Conservation (phyloP, 2,329 filamentous ascomycete species). For the Scorias spongiosa region DNA sequence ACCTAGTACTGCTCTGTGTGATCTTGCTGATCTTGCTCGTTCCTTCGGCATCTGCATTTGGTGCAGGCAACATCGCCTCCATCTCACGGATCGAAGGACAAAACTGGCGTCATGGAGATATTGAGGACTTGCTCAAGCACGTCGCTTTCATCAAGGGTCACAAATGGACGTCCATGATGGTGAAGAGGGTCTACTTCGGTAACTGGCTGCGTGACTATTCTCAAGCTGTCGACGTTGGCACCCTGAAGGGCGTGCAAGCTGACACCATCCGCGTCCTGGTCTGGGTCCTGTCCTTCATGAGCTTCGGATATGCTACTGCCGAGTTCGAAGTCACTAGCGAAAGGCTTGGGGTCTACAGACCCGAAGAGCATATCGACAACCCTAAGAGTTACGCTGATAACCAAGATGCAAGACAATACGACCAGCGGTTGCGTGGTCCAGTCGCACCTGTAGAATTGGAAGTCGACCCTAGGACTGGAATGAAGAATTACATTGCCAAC, state of each 20-base stretch:
- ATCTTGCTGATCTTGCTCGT: constrained; percentile 14
- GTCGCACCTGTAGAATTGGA: constrained; percentile 37
- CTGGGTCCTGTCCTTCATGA: constrained; percentile 81
- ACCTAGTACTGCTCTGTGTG: constrained; percentile 9
- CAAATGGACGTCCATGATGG: constrained; percentile 77
- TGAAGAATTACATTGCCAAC: constrained; percentile 99
- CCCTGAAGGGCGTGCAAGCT: constrained; percentile 76
- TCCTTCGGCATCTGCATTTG: constrained; percentile 24
- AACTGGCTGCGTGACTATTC: constrained; percentile 52
- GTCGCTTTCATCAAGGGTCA: constrained; percentile 42
- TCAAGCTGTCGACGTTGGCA: constrained; percentile 85
- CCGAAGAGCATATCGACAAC: constrained; percentile 71
- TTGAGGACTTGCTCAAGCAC: constrained; percentile 35
- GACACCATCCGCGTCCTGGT: constrained; percentile 83
- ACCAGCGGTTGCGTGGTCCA: constrained; percentile 66
- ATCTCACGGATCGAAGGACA: constrained; percentile 30
- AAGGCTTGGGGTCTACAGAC: constrained; percentile 65
- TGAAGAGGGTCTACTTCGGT: constrained; percentile 86
- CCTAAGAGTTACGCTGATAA: constrained; percentile 62
- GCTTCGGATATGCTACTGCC: constrained; percentile 65
- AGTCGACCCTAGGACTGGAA: constrained; percentile 49
- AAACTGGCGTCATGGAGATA: constrained; percentile 39
- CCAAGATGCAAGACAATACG: constrained; percentile 67
- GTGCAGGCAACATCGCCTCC: constrained; percentile 33
- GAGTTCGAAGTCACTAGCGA: constrained; percentile 77